Conservation (phyloP, 1,139 yeast genomes). For the Diutina pseudorugosa region DNA sequence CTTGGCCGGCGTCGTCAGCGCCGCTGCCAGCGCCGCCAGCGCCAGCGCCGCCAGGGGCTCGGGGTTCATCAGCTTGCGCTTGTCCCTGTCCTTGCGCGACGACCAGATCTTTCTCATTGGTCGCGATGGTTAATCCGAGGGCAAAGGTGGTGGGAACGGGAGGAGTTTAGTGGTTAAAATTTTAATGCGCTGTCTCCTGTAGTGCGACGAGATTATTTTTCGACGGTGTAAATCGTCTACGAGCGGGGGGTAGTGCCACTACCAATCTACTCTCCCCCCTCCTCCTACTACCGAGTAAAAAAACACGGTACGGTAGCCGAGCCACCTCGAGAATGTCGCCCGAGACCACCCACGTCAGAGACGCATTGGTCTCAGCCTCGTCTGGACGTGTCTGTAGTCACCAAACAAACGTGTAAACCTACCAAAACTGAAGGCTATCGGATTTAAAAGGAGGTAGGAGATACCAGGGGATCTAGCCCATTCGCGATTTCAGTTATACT, state of each 20-base stretch:
- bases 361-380: no score
- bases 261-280: no score
- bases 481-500: no score
- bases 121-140: not conserved
- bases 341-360: no score
- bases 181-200: not conserved
- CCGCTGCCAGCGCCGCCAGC: not conserved
- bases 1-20: not conserved
- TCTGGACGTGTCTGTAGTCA: no score
- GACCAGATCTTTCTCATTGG: slow-evolving; percentile 21
- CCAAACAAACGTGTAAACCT: no score
- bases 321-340: not conserved
- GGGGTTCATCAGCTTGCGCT: slow-evolving; percentile 10
- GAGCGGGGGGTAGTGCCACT: not conserved
- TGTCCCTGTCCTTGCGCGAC: slow-evolving; percentile 19
- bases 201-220: not conserved
- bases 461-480: no score
- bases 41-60: not conserved
- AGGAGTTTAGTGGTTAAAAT: not conserved
- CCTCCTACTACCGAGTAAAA: no score
- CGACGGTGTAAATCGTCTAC: not conserved
- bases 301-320: not conserved
- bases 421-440: no score
- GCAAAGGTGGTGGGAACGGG: not conserved
- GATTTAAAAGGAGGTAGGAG: no score